Percentiles rank a stretch among this genome's conserved stretches.
phyloP scores from a whole-genome alignment of 2,329 filamentous ascomycete species.

The Aspergillus bombycis region DNA sequence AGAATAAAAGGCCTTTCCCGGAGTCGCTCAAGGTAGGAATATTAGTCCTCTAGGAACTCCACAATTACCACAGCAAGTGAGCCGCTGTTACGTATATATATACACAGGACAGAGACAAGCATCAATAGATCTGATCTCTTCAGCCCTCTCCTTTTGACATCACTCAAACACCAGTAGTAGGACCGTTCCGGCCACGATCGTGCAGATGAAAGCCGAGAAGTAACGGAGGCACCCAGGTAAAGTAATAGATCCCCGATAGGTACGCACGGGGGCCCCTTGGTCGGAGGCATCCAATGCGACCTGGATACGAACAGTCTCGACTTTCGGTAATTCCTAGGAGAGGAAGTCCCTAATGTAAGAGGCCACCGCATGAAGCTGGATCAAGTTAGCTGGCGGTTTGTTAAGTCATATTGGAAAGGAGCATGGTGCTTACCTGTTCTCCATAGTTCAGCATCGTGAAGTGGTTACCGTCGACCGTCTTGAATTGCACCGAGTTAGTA shows the following conservation, averaged over 20 bases:
- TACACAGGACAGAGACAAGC: no score
- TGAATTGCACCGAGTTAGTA: neutral
- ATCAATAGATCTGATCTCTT: neutral
- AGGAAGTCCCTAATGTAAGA: neutral
- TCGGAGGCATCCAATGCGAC: neutral
- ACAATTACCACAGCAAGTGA: no score
- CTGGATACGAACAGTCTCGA: neutral
- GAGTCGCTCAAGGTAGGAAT: no score
- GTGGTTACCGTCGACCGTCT: neutral
- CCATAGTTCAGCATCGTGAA: neutral
- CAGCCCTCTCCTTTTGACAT: neutral
- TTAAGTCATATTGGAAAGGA: neutral
- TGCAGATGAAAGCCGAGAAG: neutral
- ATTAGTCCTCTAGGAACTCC: no score
- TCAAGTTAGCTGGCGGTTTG: neutral
- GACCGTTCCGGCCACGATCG: neutral
- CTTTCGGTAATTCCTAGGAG: neutral
- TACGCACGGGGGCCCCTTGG: neutral
- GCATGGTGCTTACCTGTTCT: neutral
- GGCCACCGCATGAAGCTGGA: neutral
- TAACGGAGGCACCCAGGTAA: neutral
- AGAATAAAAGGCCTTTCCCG: no score
- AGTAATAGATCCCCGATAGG: neutral
- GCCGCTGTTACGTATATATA: no score
- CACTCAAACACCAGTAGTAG: neutral